Evolutionary conservation across 768 basidiomycete genomes (phyloP), one percentile per base, ranked within the genome.

Genomic region (Imleria badia): DNA sequence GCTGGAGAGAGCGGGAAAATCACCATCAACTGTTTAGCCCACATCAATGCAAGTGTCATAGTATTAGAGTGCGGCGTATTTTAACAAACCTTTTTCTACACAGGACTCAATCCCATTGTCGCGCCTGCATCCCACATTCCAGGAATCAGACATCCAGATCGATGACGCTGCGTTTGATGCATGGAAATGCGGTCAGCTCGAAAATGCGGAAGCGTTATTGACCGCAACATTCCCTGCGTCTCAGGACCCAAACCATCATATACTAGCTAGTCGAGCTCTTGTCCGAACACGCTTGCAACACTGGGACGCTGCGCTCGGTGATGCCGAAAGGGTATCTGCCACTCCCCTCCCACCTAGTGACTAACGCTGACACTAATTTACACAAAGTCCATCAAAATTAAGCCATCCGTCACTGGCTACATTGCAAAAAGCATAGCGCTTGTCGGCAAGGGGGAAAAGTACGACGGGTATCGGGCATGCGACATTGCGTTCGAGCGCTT

Each of bases 251-350:
- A 33, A 30, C 7, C 14, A 33, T 10, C 34, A 56, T 34, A 20
- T 22, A 19, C 51, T 56, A 6, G 54, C 54, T 6, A 36, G 43
- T 19, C 54, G 58, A 22, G 48, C 54, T n/a, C 49, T 59, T 17
- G 38, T 59, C 23, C 30, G 40, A 22, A 9, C 42, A 17, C 58
- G 46, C 17, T 35, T 51, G 31, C 5, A 14, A 23, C 11, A 51
- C 5, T 45, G 36, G 41, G 46, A 45, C 7, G 40, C n/a, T 39
- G 58, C 58, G 1, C 23, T 47, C 2, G 4, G 11, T 5, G 54
- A 59, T 7, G 58, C 58, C 3, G 23, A 59, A 22, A n/a, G 51
- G 49, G 58, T 59, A 11, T 11, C 13, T 40, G 1, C 30, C 14
- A 4, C 8, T 51, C 17, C 2, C 17, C 10, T 23, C 12, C 14